Base-by-base conservation (phyloP, 495 filamentous ascomycete genomes). In the Penicillium pancosmium region DNA sequence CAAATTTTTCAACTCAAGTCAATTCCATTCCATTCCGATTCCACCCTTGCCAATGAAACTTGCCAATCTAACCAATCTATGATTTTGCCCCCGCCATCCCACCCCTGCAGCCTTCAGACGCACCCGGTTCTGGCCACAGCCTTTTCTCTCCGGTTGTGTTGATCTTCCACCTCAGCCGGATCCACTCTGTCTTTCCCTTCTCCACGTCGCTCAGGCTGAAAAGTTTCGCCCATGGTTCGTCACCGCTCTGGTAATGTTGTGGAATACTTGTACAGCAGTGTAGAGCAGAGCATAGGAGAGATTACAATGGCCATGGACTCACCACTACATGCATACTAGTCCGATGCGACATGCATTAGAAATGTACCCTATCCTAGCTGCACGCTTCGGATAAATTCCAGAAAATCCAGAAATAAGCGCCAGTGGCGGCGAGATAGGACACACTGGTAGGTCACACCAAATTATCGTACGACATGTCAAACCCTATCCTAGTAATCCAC, bases 121-220 rank as follows among this genome's bases (percentile, higher is more conserved):
- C 38, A 52, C 41, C 18, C 36, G 25, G 50, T 47, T 59, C 56
- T 31, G 36, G 40, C 41, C 41, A 44, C 41, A 31, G 5, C 4
- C 27, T 31, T 4, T 18, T 16, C 41, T 4, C 36, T 38, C 41
- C 41, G 41, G 46, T 19, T 25, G 23, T 48, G 51, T 31, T 47
- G 65, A 66, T 58, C 57, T 60, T 58, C 64, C 59, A 64, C 50
- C 51, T 62, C 56, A 57, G 15, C 48, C 51, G 58, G 64, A 55
- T 64, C 67, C 66, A 64, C 66, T 65, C 53, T 52, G 19, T 40
- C 48, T 44, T 46, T 19, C 34, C 23, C 16, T 61, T 57, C 57
- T 61, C 58, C 55, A 57, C 53, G 55, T 55, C 41, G 36, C 11
- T 19, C 59, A 40, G 38, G 34, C 51, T 49, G 51, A 43, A 55